phyloP scores from a whole-genome alignment of 2,329 filamentous ascomycete genomes.

The Claviceps citrina region DNA sequence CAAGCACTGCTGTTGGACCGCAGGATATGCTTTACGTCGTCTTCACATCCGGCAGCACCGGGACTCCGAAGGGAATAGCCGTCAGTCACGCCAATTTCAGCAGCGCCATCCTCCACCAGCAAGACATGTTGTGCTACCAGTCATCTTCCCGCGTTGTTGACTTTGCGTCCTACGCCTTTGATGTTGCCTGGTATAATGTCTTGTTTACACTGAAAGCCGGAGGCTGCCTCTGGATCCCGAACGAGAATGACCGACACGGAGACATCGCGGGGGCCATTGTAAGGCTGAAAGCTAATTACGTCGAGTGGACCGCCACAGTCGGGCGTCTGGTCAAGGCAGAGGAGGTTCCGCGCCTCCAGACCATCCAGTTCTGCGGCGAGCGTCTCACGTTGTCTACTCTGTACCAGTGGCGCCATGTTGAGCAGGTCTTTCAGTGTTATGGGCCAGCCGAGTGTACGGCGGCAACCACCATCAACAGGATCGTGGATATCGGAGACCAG shows the following conservation, averaged over 20 bases:
- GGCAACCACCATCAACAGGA: background rate
- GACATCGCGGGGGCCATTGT: conserved; percentile 8
- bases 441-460: conserved; percentile 1
- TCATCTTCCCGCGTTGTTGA: conserved; percentile 3
- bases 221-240: conserved; percentile 10
- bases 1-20: too few species aligned
- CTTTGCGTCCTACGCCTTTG: conserved; percentile 11
- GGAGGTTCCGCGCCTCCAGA: conserved; percentile 1
- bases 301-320: conserved; percentile 8
- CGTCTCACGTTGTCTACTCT: background rate
- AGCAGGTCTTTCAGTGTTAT: background rate
- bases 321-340: conserved; percentile 2
- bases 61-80: background rate
- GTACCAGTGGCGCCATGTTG: background rate
- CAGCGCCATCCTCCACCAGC: background rate
- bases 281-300: conserved; percentile 1
- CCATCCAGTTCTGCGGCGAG: conserved; percentile 5
- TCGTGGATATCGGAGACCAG: too few species aligned
- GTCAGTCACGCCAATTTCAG: background rate
- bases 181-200: conserved; percentile 9
- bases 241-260: conserved; percentile 8
- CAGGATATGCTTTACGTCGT: background rate
- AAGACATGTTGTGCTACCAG: background rate
- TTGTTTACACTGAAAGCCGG: conserved; percentile 9
- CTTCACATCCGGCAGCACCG: background rate